phyloP scores from a whole-genome alignment of 768 basidiomycete genomes.

The Mycena leptocephala region DNA sequence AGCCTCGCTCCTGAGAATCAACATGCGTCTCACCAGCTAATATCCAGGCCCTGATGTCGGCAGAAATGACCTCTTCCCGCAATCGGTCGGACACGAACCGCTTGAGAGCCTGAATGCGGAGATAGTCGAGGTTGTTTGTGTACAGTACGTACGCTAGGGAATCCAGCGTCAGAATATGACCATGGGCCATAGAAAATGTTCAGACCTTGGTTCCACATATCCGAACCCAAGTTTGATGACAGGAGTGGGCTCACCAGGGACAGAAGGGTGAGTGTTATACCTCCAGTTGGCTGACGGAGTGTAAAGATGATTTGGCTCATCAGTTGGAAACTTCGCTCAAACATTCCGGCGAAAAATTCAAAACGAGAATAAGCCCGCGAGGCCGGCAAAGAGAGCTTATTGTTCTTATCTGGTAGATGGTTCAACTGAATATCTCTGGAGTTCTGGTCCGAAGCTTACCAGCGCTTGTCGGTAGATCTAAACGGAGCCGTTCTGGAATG shows the following conservation, averaged over 20 bases:
- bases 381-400: not conserved
- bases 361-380: not conserved
- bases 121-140: not conserved
- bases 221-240: not conserved
- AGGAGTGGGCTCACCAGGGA: slow-evolving; percentile 15
- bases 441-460: not conserved
- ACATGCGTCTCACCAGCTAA: too few relatives aligned
- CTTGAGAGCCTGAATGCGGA: not conserved
- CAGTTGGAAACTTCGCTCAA: not conserved
- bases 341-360: not conserved
- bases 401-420: not conserved
- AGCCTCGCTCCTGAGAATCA: too few relatives aligned
- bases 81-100: not conserved
- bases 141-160: not conserved
- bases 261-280: not conserved
- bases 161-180: not conserved
- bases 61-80: not conserved
- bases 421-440: not conserved
- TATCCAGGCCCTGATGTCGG: not conserved
- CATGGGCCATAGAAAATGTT: not conserved
- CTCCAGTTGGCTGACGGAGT: not conserved
- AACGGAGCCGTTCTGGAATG: not conserved
- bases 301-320: slow-evolving; percentile 9
- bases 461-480: slow-evolving; percentile 13
- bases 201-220: not conserved